Evolutionary conservation across 129 eudicot genomes (phyloP).

Genomic region (Sambucus nigra): DNA sequence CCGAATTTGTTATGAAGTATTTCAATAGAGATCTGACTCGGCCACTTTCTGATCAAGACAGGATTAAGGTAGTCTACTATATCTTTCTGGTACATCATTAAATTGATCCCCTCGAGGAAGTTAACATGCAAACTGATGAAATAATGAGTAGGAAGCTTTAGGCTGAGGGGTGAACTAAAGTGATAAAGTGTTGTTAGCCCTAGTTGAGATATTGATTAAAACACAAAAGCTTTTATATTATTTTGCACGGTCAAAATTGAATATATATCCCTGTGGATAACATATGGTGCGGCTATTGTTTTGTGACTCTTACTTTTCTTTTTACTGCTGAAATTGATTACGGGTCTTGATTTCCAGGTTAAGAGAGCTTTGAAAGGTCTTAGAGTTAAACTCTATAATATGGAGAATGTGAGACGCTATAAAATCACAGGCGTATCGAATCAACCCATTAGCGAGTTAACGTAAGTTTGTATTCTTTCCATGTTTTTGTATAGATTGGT

Average conservation of each 20-base stretch:
- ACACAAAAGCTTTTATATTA: too few species aligned
- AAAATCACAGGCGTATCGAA: slow-evolving; percentile 40
- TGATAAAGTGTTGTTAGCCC: background rate
- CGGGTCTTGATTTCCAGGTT: slow-evolving; percentile 30
- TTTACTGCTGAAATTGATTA: background rate
- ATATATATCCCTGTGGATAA: too few species aligned
- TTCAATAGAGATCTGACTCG: slow-evolving; percentile 30
- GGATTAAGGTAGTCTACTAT: slow-evolving; percentile 45
- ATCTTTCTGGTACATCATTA: background rate
- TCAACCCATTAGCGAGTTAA: slow-evolving; percentile 20
- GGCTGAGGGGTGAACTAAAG: background rate
- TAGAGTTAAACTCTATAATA: slow-evolving; percentile 32
- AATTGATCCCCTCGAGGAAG: background rate
- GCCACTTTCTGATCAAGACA: slow-evolving; percentile 54
- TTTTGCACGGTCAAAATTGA: too few species aligned
- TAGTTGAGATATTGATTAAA: too few species aligned
- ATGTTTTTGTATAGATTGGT: background rate
- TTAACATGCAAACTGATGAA: background rate
- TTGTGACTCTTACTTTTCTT: background rate
- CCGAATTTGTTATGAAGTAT: slow-evolving; percentile 38
- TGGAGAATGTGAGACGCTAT: slow-evolving; percentile 19
- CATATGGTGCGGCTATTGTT: too few species aligned
- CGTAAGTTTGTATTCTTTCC: slow-evolving; percentile 25
- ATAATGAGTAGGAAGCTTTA: background rate
- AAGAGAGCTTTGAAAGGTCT: slow-evolving; percentile 55